Base-by-base conservation (phyloP, 192 early-diverging fungal species). In the Backusella liffmaniae region DNA sequence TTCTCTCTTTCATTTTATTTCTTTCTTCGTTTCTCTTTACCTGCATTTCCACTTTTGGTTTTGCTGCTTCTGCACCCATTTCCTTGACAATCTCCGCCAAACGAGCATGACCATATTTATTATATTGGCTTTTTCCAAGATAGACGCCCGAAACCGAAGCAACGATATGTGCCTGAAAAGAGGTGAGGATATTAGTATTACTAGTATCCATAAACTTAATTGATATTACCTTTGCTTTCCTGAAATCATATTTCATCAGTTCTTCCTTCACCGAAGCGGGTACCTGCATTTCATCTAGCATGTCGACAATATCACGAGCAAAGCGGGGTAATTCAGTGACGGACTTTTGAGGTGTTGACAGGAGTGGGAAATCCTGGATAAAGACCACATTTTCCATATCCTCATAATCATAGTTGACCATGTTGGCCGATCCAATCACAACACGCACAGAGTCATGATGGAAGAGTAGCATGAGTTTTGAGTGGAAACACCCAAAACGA, bases 401-500 rank as follows among this genome's bases (percentile, higher is more conserved):
- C 8, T 82, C 70, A 85, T 89, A 92, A 76, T 92, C 91, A 29
- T 86, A 81, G 4, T 15, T 72, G 78, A 90, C 83, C 67, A 92
- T 69, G 35, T 92, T 92, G 10, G 90, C 91, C 0, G 89, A 90
- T 0, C 86, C 86, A 15, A 84, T 82, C 0, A 90, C 90, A 1
- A 92, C 87, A 1, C 91, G 82, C 67, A 88, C 70, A 62, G 86
- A 88, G 0, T 65, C 74, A 16, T 82, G 76, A 44, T 88, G 86
- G 36, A 90, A 92, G 12, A 92, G 42, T 6, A 92, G 74, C 91
- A 92, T 91, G 0, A 91, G 26, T 70, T 90, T 92, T 30, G 85
- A 80, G 74, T 92, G 91, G 76, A 91, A 89, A 4, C 83, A 79
- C 1, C 90, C 89, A 44, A 78, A 86, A 23, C 56, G 70, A 12